A percentile compares a stretch with the other conserved stretches of the same genome.
Evolutionary conservation across 2,329 filamentous ascomycete genomes (phyloP).

Genomic region (Huntiella omanensis): DNA sequence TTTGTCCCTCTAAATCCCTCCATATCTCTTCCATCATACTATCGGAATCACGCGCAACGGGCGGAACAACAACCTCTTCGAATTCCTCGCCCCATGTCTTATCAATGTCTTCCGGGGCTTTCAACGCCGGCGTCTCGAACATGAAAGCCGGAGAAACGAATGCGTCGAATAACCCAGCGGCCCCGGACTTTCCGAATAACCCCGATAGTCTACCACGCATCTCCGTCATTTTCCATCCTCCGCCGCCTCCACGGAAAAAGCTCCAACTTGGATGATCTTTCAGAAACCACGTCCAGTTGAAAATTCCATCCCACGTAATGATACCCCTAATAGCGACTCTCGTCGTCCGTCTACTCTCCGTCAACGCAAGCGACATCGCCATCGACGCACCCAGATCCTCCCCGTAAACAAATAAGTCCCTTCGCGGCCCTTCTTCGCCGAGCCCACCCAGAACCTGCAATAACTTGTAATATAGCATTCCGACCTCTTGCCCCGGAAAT

Average conservation of each 20-base stretch:
- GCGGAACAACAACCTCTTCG: neutral
- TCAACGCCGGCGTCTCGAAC: conserved; percentile 33
- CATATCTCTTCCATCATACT: neutral
- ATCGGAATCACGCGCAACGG: neutral
- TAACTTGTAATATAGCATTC: conserved; percentile 36
- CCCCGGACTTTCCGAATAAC: conserved; percentile 29
- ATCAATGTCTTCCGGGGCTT: conserved; percentile 26
- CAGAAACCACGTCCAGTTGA: conserved; percentile 44
- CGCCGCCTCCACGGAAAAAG: neutral
- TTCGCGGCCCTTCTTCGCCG: conserved; percentile 18
- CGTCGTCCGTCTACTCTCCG: conserved; percentile 27
- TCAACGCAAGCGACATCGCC: conserved; percentile 37
- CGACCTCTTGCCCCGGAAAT: conserved; percentile 35
- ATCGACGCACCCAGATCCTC: conserved; percentile 36
- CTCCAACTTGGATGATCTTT: conserved; percentile 27
- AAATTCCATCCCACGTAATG: conserved; percentile 39
- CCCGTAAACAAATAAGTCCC: conserved; percentile 18
- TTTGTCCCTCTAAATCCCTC: neutral
- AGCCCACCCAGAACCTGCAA: conserved; percentile 21
- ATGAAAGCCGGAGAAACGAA: conserved; percentile 41
- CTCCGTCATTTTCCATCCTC: neutral
- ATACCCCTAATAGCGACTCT: conserved; percentile 32
- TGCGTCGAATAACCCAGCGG: conserved; percentile 32
- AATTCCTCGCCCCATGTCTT: conserved; percentile 12
- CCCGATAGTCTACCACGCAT: conserved; percentile 15